A percentile compares a stretch with the other conserved stretches of the same genome.
phyloP scores from a whole-genome alignment of 352 stramenopile genomes.

The Blastocystis sp. region DNA sequence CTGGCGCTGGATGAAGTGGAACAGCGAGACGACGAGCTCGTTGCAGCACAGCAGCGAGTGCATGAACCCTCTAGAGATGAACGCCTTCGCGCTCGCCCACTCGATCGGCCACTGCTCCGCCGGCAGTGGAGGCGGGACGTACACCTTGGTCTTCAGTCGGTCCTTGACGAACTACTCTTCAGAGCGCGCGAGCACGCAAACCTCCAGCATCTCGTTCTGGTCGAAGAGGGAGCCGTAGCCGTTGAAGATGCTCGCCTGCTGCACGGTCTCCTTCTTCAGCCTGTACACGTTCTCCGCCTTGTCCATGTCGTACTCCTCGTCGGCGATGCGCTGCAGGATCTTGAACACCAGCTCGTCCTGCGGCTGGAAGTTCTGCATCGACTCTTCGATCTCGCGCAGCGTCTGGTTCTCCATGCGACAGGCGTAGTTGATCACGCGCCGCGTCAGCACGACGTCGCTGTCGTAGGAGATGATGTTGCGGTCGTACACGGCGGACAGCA shows the following conservation, averaged over 20 bases:
- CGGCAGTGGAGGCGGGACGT: background rate
- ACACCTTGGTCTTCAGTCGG: background rate
- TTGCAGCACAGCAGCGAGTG: background rate
- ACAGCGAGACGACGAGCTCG: background rate
- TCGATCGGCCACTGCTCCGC: background rate
- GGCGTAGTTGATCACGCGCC: background rate
- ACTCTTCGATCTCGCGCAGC: background rate
- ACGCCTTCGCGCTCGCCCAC: background rate
- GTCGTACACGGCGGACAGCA: conserved; percentile 19
- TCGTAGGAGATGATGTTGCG: conserved; percentile 13
- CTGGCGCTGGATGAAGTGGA: conserved; percentile 18
- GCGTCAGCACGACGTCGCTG: background rate
- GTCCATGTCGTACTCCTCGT: background rate
- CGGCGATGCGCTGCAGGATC: background rate
- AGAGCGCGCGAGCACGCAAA: background rate
- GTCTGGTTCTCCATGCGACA: background rate
- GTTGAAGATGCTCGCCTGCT: background rate
- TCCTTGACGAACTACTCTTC: background rate
- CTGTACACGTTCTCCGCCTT: background rate
- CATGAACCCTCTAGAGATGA: background rate
- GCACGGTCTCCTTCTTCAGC: conserved; percentile 19
- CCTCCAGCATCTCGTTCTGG: background rate
- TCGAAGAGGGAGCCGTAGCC: background rate
- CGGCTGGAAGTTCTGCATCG: background rate
- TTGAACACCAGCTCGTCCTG: background rate